phyloP scores from a whole-genome alignment of 2,329 filamentous ascomycete species.

The Helotiales sp. region DNA sequence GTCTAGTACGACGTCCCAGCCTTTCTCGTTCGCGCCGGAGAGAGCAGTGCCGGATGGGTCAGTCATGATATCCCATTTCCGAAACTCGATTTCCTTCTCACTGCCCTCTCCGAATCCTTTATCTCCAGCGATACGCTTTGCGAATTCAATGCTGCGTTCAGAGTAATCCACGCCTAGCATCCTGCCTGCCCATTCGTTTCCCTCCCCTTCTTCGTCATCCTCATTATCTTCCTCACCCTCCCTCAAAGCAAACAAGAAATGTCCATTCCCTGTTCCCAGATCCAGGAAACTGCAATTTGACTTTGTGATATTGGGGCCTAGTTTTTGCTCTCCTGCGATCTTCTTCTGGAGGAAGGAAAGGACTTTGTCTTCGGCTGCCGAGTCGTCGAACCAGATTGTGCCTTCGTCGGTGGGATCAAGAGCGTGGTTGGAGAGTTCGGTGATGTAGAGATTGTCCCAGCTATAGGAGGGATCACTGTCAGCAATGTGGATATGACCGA shows the following conservation, averaged over 20 bases:
- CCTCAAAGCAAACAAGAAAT: constrained; percentile 81
- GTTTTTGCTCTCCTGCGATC: constrained; percentile 27
- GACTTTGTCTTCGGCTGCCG: constrained; percentile 82
- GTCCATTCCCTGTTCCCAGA: constrained; percentile 92
- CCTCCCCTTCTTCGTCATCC: constrained; percentile 30
- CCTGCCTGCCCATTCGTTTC: constrained; percentile 62
- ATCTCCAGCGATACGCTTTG: constrained; percentile 62
- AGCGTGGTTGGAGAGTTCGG: constrained; percentile 73
- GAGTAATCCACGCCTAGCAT: constrained; percentile 93
- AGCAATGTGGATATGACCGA: not conserved
- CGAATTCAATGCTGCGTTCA: constrained; percentile 73
- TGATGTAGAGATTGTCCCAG: constrained; percentile 77
- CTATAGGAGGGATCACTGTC: constrained; percentile 48
- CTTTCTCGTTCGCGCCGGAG: constrained; percentile 41
- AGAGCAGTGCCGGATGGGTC: constrained; percentile 43
- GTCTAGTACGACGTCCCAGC: constrained; percentile 93
- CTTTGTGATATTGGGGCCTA: constrained; percentile 26
- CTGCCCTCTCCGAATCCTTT: constrained; percentile 40
- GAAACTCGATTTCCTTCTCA: constrained; percentile 50
- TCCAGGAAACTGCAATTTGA: constrained; percentile 71
- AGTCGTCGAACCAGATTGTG: constrained; percentile 96
- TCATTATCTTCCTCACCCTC: constrained; percentile 47
- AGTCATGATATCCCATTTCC: constrained; percentile 56
- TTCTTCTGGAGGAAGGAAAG: constrained; percentile 58
- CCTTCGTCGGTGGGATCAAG: constrained; percentile 78